These are phyloP conservation scores for Aspergillus unguis DNA, from an alignment of 2,329 filamentous ascomycete genomes.

Conservation along the genomic window DNA sequence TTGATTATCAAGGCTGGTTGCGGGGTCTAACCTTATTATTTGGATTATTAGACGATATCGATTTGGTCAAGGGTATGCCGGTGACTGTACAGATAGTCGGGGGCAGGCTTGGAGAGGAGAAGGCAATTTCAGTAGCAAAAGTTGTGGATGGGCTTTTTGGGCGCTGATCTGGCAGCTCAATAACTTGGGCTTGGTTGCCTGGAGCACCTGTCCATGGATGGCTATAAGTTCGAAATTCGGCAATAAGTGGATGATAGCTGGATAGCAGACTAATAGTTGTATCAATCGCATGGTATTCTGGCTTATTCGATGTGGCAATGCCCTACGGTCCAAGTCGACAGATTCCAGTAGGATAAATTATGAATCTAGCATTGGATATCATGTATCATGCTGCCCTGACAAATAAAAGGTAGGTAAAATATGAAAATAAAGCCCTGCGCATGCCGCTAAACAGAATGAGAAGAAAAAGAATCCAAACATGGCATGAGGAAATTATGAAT, in stretches of 20 bases:
- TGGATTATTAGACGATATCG: conserved; percentile 24
- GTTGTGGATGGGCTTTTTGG: conserved; percentile 25
- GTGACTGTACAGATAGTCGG: conserved; percentile 34
- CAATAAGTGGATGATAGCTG: too few species aligned
- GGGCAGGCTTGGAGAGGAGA: conserved; percentile 34
- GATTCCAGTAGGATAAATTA: background rate
- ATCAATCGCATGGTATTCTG: too few species aligned
- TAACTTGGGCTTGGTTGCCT: too few species aligned
- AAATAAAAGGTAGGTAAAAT: background rate
- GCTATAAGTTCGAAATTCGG: too few species aligned
- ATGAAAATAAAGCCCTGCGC: background rate
- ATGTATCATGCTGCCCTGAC: background rate
- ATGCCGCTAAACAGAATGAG: background rate
- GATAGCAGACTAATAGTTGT: too few species aligned
- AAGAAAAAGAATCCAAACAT: background rate
- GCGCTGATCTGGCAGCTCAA: background rate
- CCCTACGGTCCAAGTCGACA: too few species aligned
- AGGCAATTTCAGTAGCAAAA: conserved; percentile 29
- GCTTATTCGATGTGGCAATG: too few species aligned
- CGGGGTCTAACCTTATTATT: background rate
- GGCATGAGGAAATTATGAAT: conserved; percentile 48
- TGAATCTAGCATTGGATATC: conserved; percentile 8
- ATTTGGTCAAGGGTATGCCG: conserved; percentile 32
- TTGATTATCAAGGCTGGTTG: background rate
- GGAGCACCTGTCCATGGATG: too few species aligned